phyloP scores from a whole-genome alignment of 225 moss, liverwort and hornwort species.

The Takakia lepidozioides region DNA sequence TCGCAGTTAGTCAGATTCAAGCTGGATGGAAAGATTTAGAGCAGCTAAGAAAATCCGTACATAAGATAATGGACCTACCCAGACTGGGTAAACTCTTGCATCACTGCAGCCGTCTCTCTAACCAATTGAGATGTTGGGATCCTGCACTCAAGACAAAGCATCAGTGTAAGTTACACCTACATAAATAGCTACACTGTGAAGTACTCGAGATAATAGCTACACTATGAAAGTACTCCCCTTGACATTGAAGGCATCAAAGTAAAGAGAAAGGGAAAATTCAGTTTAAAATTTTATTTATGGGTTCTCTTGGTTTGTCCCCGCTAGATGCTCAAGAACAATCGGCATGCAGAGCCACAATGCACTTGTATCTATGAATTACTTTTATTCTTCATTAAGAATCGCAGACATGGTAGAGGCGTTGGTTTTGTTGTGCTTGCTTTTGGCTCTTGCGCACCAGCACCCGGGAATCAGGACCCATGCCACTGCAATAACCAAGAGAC shows the following conservation, averaged over 20 bases:
- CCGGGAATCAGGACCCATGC: constrained; percentile 99
- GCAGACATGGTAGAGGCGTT: constrained; percentile 48
- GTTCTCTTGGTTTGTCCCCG: too few species aligned
- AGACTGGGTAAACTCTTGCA: constrained; percentile 98
- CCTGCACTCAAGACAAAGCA: constrained; percentile 26
- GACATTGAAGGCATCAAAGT: too few species aligned
- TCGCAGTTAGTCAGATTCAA: too few species aligned
- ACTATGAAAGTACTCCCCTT: too few species aligned
- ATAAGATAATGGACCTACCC: constrained; percentile 42
- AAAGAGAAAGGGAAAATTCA: too few species aligned
- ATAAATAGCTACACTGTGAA: neutral
- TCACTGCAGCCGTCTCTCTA: constrained; percentile 54
- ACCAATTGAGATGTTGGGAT: constrained; percentile 49
- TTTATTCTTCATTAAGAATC: too few species aligned
- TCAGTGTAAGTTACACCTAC: too few species aligned
- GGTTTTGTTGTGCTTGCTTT: constrained; percentile 87
- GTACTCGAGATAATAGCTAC: neutral
- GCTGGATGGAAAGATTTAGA: too few species aligned
- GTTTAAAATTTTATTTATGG: too few species aligned
- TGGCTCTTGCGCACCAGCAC: constrained; percentile 85
- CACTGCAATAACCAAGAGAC: constrained; percentile 44
- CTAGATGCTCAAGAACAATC: too few species aligned
- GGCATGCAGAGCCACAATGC: too few species aligned
- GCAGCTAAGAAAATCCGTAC: constrained; percentile 2
- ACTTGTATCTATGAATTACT: too few species aligned